Conservation (phyloP, 2,329 filamentous ascomycete genomes). For the Aspergillus vadensis region DNA sequence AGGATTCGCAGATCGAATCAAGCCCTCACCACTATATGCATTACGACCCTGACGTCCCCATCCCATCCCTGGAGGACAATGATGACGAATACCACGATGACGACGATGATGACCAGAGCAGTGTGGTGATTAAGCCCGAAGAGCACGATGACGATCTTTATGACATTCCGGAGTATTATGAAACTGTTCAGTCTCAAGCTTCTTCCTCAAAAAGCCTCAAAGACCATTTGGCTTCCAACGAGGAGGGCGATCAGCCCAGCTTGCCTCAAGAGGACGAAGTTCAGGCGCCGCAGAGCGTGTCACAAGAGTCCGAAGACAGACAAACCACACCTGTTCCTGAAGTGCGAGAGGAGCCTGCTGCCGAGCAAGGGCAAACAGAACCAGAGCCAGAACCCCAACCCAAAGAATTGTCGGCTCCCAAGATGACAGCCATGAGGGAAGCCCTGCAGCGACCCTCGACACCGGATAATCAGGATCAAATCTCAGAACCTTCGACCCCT, state of each 20-base stretch:
- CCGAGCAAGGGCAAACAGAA: conserved; percentile 32
- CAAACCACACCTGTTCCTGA: conserved; percentile 37
- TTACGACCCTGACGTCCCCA: conserved; percentile 84
- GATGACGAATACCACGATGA: conserved; percentile 46
- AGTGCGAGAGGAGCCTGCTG: conserved; percentile 34
- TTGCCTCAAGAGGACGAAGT: conserved; percentile 36
- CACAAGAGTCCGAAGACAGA: conserved; percentile 29
- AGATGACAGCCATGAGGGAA: conserved; percentile 40
- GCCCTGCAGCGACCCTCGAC: conserved; percentile 45
- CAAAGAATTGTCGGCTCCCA: conserved; percentile 52
- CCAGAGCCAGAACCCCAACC: conserved; percentile 33
- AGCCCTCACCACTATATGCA: conserved; percentile 60
- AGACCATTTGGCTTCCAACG: conserved; percentile 48
- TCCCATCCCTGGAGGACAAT: conserved; percentile 79
- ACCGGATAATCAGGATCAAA: conserved; percentile 59
- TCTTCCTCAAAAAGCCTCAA: conserved; percentile 32
- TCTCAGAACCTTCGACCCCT: conserved; percentile 70
- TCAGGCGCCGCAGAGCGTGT: conserved; percentile 28
- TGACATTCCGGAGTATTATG: conserved; percentile 67
- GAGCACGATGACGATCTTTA: conserved; percentile 63
- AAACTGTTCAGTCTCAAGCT: conserved; percentile 46
- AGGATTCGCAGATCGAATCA: conserved; percentile 61
- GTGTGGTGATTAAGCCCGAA: conserved; percentile 69
- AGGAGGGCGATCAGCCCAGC: conserved; percentile 60
- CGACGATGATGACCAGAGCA: conserved; percentile 66